These are phyloP conservation scores for Lentithecium fluviatile DNA, from an alignment of 495 filamentous ascomycete species.

Conservation along the genomic window DNA sequence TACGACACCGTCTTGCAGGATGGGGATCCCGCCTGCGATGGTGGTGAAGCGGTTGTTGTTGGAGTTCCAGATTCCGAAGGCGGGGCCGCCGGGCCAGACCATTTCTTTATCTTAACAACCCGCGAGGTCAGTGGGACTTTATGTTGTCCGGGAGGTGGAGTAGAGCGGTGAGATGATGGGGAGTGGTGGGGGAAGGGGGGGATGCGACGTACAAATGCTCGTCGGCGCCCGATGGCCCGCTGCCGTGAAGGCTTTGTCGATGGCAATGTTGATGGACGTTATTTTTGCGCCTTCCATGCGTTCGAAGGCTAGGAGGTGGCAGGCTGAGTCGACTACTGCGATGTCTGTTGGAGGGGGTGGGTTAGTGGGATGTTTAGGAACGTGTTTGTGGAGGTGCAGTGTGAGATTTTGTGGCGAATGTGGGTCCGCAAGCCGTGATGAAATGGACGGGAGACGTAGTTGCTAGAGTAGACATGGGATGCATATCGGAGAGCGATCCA, in stretches of 20 bases:
- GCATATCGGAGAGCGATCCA: too few relatives aligned
- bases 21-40: slow-evolving; percentile 44
- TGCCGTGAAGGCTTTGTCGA: slow-evolving; percentile 47
- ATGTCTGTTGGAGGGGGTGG: slow-evolving; percentile 30
- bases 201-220: slow-evolving; percentile 27
- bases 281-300: slow-evolving; percentile 47
- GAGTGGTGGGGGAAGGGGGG: too few relatives aligned
- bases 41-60: slow-evolving; percentile 43
- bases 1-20: slow-evolving; percentile 36
- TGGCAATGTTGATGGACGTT: slow-evolving; percentile 44
- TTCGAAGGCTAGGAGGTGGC: slow-evolving; percentile 42
- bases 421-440: too few relatives aligned
- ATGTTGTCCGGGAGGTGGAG: too few relatives aligned
- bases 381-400: too few relatives aligned
- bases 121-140: too few relatives aligned
- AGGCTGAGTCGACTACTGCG: slow-evolving; percentile 40
- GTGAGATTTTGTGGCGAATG: too few relatives aligned
- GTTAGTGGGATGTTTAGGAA: too few relatives aligned
- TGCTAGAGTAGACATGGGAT: too few relatives aligned
- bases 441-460: too few relatives aligned
- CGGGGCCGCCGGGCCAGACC: slow-evolving; percentile 44
- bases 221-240: slow-evolving; percentile 45
- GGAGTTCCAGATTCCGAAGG: slow-evolving; percentile 42
- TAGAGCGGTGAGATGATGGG: too few relatives aligned
- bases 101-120: too few relatives aligned